A percentile compares a stretch with the other conserved stretches of the same genome.
Evolutionary conservation across 352 stramenopile species (phyloP).

Genomic region (Pythium pyrilobum): DNA sequence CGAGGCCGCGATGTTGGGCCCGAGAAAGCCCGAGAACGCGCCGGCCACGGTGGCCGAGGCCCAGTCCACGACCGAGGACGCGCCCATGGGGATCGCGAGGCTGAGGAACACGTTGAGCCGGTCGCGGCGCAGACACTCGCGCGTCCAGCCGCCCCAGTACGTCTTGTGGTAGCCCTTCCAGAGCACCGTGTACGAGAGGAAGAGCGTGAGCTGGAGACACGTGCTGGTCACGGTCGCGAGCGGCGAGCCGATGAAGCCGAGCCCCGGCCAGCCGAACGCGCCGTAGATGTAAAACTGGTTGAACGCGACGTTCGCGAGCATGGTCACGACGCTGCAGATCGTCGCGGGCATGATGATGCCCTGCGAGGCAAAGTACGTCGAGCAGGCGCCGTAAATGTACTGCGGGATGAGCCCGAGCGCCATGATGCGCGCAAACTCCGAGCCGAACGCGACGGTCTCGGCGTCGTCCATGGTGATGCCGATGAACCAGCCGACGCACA

Average conservation of each 20-base stretch:
- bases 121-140: conserved; percentile 30
- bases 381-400: conserved; percentile 37
- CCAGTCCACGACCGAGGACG: conserved; percentile 45
- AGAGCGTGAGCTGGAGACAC: conserved; percentile 38
- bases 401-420: conserved; percentile 31
- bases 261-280: conserved; percentile 23
- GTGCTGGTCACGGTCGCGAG: conserved; percentile 41
- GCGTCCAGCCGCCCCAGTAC: conserved; percentile 46
- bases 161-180: conserved; percentile 42
- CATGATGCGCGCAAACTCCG: conserved; percentile 35
- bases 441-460: conserved; percentile 32
- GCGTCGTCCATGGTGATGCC: conserved; percentile 35
- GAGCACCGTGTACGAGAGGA: conserved; percentile 39
- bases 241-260: conserved; percentile 40
- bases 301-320: conserved; percentile 35
- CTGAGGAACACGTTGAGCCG: conserved; percentile 44
- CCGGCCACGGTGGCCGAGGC: conserved; percentile 34
- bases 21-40: conserved; percentile 40
- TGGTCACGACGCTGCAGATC: conserved; percentile 32
- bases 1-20: conserved; percentile 39
- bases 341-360: conserved; percentile 42
- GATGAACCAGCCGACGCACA: conserved; percentile 38
- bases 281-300: conserved; percentile 44
- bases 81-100: conserved; percentile 44
- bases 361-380: conserved; percentile 36